Base-by-base conservation (phyloP, 116 monocot species). In the Cymodocea nodosa region DNA sequence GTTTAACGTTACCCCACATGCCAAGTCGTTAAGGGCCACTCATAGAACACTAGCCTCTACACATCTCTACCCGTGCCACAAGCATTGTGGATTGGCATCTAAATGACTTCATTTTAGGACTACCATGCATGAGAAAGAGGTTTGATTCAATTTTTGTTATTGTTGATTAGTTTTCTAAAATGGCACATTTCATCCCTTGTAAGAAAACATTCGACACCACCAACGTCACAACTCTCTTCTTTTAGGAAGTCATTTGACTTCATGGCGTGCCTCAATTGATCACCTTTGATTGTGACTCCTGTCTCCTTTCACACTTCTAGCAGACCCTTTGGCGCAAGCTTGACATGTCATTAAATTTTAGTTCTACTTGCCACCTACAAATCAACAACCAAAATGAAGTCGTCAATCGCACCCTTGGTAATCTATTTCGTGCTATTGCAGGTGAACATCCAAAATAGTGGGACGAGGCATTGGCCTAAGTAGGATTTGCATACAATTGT, bases 181-280 rank as follows among this genome's bases (percentile, higher is more conserved):
- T 63, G 62, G 16, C 35, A 2, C 66, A 66, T 15, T 66, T 66
- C 30, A 52, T 53, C 13, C 66, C 52, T 8, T 53, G 66, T 15
- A 44, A 22, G 64, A 64, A 64, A 19, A 50, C 64, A 23, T 3
- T 5, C 11, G 65, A 65, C 18, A 16, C 19, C 5, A 2, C 0
- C 3, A 16, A 24, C 13, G 44, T 51, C 2, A 20, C 25, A 9
- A 6, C 1, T 4, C 13, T 50, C 0, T 65, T 50, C 6, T 65
- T 65, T 19, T 4, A 10, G 4, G 65, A 65, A 50, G 22, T 65
- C 4, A 8, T 50, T 0, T 1, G 65, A 5, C 51, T 65, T 2
- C 49, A 65, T 50, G 65, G 50, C 2, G 14, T 51, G 2, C 50
- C 65, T 2, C 5, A 2, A 7, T 16, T 5, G 2, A 65, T 51